Percentiles rank a stretch among this genome's conserved stretches.
Evolutionary conservation across 192 early-diverging fungal genomes (phyloP).

Genomic region (Kickxella alabastrina): DNA sequence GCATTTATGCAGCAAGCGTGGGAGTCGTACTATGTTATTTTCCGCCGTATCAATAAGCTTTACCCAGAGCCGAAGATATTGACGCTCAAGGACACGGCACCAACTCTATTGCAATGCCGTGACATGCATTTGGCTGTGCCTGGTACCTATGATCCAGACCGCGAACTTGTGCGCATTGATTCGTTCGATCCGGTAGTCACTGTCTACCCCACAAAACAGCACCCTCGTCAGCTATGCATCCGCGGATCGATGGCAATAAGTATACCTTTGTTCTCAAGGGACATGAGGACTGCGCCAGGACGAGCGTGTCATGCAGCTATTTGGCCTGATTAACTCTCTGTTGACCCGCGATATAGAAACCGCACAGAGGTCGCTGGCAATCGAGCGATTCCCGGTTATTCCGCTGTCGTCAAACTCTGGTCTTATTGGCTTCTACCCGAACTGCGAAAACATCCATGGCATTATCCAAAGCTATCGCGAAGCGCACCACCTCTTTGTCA

Average conservation of each 20-base stretch:
- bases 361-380: constrained; percentile 85
- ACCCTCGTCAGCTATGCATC: constrained; percentile 80
- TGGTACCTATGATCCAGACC: constrained; percentile 79
- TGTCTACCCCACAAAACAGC: constrained; percentile 89
- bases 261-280: constrained; percentile 94
- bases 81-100: constrained; percentile 86
- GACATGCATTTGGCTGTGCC: constrained; percentile 90
- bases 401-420: constrained; percentile 97
- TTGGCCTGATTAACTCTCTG: constrained; percentile 94
- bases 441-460: constrained; percentile 90
- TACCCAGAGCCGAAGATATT: constrained; percentile 66
- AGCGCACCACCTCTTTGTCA: constrained; percentile 74
- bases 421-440: constrained; percentile 90
- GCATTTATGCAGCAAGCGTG: constrained; percentile 89
- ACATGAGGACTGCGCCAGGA: constrained; percentile 98
- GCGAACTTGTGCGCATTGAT: constrained; percentile 79
- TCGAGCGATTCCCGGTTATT: constrained; percentile 88
- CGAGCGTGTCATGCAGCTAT: constrained; percentile 98
- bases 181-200: constrained; percentile 80
- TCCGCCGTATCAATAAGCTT: constrained; percentile 77
- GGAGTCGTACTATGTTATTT: constrained; percentile 83
- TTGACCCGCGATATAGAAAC: constrained; percentile 83
- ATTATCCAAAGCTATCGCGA: constrained; percentile 87
- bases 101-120: constrained; percentile 75
- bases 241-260: constrained; percentile 83